Conservation (phyloP, 2,329 filamentous ascomycete species). For the Diaporthe vaccinii region DNA sequence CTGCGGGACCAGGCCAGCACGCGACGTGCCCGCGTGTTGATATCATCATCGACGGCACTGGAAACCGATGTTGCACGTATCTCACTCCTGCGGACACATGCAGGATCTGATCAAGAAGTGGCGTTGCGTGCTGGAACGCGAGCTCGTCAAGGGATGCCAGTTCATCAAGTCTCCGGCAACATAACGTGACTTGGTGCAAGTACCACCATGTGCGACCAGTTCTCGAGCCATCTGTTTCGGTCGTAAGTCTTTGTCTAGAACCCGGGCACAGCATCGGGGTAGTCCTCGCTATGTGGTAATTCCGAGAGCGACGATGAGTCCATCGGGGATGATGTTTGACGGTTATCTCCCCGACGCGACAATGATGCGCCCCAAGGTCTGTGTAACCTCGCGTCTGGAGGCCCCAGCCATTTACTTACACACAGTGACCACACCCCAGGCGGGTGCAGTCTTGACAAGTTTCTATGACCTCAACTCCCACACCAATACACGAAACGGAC, state of each 20-base stretch:
- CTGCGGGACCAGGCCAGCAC: background rate
- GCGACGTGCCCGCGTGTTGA: no score
- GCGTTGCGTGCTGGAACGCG: background rate
- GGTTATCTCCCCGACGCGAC: background rate
- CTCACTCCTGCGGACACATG: slow-evolving; percentile 18
- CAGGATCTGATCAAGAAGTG: slow-evolving; percentile 16
- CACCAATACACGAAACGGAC: background rate
- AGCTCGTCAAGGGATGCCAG: background rate
- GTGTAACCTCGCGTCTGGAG: background rate
- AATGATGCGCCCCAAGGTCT: background rate
- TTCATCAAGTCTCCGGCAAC: background rate
- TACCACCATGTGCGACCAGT: background rate
- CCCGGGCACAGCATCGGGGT: background rate
- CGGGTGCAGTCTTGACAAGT: background rate
- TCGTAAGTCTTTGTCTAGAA: background rate
- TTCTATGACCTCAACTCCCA: background rate
- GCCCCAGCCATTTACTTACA: background rate
- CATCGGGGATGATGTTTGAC: background rate
- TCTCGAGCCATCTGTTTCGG: background rate
- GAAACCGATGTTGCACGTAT: slow-evolving; percentile 10
- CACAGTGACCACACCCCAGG: background rate
- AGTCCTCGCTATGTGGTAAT: background rate
- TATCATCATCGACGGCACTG: background rate
- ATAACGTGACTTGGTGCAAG: background rate
- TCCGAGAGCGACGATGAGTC: background rate